Percentiles rank a stretch among this genome's conserved stretches.
phyloP scores from a whole-genome alignment of 2,329 filamentous ascomycete species.

The Penicillium sp. region DNA sequence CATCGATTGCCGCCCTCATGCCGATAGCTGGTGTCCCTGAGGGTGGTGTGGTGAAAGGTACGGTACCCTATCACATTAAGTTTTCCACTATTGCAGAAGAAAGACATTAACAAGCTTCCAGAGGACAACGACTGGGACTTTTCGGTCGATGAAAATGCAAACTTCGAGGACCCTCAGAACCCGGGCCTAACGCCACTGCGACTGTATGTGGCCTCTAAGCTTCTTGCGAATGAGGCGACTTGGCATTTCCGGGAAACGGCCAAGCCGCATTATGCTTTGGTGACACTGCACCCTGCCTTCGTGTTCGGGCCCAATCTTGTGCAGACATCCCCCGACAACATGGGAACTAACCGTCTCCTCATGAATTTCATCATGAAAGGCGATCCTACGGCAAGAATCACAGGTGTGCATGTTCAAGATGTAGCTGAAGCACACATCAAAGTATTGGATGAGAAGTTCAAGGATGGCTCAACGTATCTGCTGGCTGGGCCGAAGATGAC shows the following conservation, averaged over 20 bases:
- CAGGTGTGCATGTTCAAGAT: conserved; percentile 42
- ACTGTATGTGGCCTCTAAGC: conserved; percentile 27
- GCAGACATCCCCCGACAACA: conserved; percentile 17
- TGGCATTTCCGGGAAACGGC: conserved; percentile 18
- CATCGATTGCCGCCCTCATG: conserved; percentile 20
- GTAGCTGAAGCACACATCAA: conserved; percentile 26
- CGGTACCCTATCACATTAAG: too few relatives aligned
- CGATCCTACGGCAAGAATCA: neutral
- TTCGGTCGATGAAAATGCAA: conserved; percentile 13
- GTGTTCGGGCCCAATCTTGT: conserved; percentile 23
- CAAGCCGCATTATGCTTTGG: conserved; percentile 21
- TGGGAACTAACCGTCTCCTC: conserved; percentile 14
- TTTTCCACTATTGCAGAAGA: too few relatives aligned
- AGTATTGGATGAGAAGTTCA: conserved; percentile 14
- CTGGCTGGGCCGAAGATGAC: conserved; percentile 7
- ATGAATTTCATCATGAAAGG: conserved; percentile 19
- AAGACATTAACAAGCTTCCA: neutral
- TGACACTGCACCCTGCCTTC: conserved; percentile 24
- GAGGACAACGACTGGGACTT: conserved; percentile 26
- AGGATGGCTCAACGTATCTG: conserved; percentile 21
- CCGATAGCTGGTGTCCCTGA: conserved; percentile 18
- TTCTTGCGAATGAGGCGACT: conserved; percentile 23
- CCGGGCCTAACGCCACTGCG: conserved; percentile 14
- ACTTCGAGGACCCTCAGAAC: conserved; percentile 14
- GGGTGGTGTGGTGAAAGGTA: conserved; percentile 22